Evolutionary conservation across 768 basidiomycete genomes (phyloP).

Genomic region (Tulasnella sp.): DNA sequence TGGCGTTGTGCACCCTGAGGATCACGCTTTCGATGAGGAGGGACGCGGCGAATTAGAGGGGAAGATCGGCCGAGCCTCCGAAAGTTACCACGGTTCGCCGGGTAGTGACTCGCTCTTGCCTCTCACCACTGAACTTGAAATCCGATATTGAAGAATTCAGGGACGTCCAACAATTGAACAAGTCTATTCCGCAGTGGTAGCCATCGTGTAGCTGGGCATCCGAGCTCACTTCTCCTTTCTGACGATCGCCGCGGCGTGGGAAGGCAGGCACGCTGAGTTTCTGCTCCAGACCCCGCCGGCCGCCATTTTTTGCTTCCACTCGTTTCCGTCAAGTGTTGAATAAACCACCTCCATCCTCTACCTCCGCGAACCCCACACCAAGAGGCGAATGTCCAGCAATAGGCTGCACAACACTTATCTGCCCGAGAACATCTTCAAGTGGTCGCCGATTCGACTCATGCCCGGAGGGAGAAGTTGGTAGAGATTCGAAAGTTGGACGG

Average conservation of each 20-base stretch:
- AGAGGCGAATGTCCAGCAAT: conserved; percentile 54
- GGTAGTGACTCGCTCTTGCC: too few relatives aligned
- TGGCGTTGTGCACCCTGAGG: too few relatives aligned
- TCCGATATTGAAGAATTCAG: too few relatives aligned
- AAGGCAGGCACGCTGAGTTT: neutral
- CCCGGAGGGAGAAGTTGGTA: conserved; percentile 61
- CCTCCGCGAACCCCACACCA: neutral
- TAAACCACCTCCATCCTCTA: neutral
- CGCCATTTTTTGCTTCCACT: conserved; percentile 31
- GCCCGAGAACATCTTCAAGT: conserved; percentile 58
- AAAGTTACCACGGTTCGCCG: neutral
- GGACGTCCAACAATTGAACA: too few relatives aligned
- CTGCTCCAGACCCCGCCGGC: neutral
- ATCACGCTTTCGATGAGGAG: too few relatives aligned
- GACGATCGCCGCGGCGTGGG: neutral
- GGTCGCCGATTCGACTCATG: conserved; percentile 55
- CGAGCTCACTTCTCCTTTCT: neutral
- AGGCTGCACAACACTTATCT: conserved; percentile 69
- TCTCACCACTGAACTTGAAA: too few relatives aligned
- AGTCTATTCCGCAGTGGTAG: too few relatives aligned
- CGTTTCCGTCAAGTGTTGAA: neutral
- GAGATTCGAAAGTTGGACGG: conserved; percentile 63
- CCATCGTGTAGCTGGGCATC: conserved; percentile 39
- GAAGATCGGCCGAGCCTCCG: too few relatives aligned
- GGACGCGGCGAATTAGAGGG: too few relatives aligned